Evolutionary conservation across 306 rosid species (phyloP).

Genomic region (Vigna hirtella): DNA sequence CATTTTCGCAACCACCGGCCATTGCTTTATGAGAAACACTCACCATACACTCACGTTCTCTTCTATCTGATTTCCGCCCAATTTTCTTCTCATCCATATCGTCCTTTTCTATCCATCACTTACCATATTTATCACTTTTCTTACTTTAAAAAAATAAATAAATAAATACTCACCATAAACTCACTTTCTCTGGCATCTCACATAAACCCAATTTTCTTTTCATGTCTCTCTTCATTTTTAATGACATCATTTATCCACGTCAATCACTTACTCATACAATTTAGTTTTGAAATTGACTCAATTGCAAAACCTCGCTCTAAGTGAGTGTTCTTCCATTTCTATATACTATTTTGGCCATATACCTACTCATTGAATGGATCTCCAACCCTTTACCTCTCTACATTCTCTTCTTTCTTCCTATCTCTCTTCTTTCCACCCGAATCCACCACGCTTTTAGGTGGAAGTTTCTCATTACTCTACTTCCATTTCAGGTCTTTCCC

Average conservation of each 20-base stretch:
- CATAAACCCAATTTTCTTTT: not conserved
- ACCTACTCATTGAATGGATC: too few relatives aligned
- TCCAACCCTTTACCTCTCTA: not conserved
- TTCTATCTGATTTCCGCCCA: not conserved
- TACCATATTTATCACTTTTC: too few relatives aligned
- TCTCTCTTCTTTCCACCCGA: not conserved
- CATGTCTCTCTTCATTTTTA: not conserved
- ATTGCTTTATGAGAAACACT: not conserved
- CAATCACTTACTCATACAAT: not conserved
- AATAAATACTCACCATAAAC: not conserved
- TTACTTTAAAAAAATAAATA: not conserved
- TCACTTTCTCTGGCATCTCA: not conserved
- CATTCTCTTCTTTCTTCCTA: not conserved
- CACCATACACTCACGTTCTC: not conserved
- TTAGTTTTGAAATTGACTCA: not conserved
- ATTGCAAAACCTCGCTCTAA: not conserved
- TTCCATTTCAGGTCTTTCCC: slow-evolving; percentile 14
- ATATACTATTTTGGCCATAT: not conserved
- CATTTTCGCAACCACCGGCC: not conserved
- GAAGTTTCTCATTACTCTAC: not conserved
- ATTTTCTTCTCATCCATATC: not conserved
- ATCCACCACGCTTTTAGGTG: not conserved
- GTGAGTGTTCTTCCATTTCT: not conserved
- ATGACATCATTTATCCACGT: not conserved
- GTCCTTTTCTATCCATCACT: slow-evolving; percentile 1